Evolutionary conservation across 2,329 filamentous ascomycete genomes (phyloP).

Genomic region (Penicillium crustosum): DNA sequence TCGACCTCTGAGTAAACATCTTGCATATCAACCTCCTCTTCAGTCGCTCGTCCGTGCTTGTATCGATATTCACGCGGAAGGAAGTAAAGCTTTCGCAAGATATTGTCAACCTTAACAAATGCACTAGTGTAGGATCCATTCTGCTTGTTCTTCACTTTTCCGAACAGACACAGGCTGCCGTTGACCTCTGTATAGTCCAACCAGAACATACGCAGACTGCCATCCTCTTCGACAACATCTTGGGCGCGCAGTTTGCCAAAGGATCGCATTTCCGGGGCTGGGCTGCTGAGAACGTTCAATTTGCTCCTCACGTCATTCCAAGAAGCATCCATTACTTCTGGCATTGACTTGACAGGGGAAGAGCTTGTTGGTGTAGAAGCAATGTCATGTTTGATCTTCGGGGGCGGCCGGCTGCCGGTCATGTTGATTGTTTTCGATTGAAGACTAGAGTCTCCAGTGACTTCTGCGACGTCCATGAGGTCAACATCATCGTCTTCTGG

Average conservation of each 20-base stretch:
- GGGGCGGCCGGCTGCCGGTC: conserved; percentile 72
- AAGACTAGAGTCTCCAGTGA: conserved; percentile 62
- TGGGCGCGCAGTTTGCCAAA: conserved; percentile 80
- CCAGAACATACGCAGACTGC: conserved; percentile 93
- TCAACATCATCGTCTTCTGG: conserved; percentile 75
- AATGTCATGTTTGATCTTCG: conserved; percentile 68
- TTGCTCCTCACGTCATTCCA: conserved; percentile 88
- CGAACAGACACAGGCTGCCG: conserved; percentile 88
- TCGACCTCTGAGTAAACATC: conserved; percentile 91
- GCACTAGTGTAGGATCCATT: conserved; percentile 79
- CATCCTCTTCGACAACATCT: conserved; percentile 90
- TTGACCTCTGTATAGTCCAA: conserved; percentile 92
- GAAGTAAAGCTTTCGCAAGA: conserved; percentile 89
- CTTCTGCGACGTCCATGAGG: conserved; percentile 82
- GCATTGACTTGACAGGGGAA: conserved; percentile 65
- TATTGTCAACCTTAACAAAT: conserved; percentile 94
- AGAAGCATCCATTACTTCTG: conserved; percentile 69
- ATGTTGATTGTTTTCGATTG: conserved; percentile 77
- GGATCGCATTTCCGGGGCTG: conserved; percentile 59
- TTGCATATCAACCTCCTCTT: conserved; percentile 78
- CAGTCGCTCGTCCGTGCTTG: conserved; percentile 64
- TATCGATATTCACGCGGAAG: conserved; percentile 70
- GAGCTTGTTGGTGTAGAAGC: conserved; percentile 73
- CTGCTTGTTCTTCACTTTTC: conserved; percentile 90
- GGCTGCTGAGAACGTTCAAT: conserved; percentile 79